These are phyloP conservation scores for Xylariaceae sp. DNA, from an alignment of 2,329 filamentous ascomycete genomes.

Conservation along the genomic window DNA sequence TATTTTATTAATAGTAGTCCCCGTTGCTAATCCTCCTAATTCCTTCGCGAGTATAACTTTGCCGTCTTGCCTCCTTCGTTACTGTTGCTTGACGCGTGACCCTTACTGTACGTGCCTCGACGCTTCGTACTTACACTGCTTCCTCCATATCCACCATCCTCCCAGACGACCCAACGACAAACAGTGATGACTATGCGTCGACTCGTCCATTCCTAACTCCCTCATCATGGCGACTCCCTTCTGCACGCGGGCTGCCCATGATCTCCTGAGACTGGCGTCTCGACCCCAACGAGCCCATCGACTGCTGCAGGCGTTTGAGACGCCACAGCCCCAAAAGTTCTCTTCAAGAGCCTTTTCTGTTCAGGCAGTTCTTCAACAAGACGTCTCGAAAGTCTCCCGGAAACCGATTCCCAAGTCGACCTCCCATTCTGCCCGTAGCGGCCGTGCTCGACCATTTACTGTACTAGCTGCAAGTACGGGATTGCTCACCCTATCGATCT, in stretches of 20 bases:
- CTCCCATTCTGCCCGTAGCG: background rate
- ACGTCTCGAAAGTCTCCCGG: constrained; percentile 10
- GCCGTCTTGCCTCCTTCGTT: background rate
- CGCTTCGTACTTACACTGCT: background rate
- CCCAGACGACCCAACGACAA: background rate
- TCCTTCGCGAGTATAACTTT: background rate
- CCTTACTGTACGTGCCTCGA: too few relatives aligned
- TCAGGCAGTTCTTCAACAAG: constrained; percentile 16
- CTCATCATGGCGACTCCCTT: constrained; percentile 11
- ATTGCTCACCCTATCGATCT: constrained; percentile 25
- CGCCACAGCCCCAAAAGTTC: constrained; percentile 3
- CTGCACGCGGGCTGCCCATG: constrained; percentile 13
- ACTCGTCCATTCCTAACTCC: background rate
- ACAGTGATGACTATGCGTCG: constrained; percentile 4
- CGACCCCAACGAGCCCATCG: constrained; percentile 16
- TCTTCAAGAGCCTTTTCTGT: constrained; percentile 16
- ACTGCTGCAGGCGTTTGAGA: constrained; percentile 12
- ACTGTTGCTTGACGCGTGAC: background rate
- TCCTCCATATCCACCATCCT: background rate
- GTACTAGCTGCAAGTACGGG: constrained; percentile 29
- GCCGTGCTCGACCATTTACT: constrained; percentile 21
- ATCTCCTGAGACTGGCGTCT: constrained; percentile 17
- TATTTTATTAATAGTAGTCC: background rate
- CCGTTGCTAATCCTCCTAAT: too few relatives aligned
- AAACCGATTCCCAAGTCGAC: constrained; percentile 5